phyloP scores from a whole-genome alignment of 2,329 filamentous ascomycete species.

The Fusarium ramigenum region DNA sequence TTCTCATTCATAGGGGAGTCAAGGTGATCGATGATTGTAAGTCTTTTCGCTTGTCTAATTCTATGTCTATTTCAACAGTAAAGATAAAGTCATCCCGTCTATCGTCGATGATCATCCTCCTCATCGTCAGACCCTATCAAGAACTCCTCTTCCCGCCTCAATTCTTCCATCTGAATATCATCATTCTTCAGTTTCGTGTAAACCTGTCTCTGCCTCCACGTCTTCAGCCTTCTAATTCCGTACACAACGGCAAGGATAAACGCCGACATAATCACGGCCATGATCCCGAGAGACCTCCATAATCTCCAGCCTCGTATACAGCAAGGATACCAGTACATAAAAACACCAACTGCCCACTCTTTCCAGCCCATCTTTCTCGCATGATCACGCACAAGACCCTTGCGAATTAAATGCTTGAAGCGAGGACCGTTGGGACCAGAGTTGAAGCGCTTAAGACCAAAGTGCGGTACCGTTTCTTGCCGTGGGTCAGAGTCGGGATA shows the following conservation, averaged over 20 bases:
- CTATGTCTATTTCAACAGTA: neutral
- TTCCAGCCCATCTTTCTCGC: conserved; percentile 37
- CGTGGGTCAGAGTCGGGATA: conserved; percentile 46
- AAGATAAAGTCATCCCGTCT: neutral
- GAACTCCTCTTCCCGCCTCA: conserved; percentile 29
- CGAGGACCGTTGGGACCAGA: conserved; percentile 47
- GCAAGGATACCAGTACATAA: conserved; percentile 48
- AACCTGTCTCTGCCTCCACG: conserved; percentile 2
- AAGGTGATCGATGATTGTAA: neutral
- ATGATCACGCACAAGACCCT: conserved; percentile 45
- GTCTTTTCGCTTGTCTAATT: neutral
- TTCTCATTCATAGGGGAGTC: neutral
- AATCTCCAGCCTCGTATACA: conserved; percentile 47
- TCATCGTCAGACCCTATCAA: conserved; percentile 33
- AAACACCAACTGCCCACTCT: conserved; percentile 42
- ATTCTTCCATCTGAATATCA: conserved; percentile 51
- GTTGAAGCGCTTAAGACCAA: conserved; percentile 47
- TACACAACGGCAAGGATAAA: conserved; percentile 18
- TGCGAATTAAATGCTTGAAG: conserved; percentile 47
- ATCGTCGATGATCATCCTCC: neutral
- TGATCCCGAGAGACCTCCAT: conserved; percentile 40
- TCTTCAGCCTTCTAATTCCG: conserved; percentile 7
- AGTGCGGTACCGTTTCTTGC: conserved; percentile 44
- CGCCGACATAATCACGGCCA: conserved; percentile 14
- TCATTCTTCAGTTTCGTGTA: conserved; percentile 37